These are phyloP conservation scores for Mortierella sp. DNA, from an alignment of 371 early-diverging fungal genomes.

Conservation along the genomic window DNA sequence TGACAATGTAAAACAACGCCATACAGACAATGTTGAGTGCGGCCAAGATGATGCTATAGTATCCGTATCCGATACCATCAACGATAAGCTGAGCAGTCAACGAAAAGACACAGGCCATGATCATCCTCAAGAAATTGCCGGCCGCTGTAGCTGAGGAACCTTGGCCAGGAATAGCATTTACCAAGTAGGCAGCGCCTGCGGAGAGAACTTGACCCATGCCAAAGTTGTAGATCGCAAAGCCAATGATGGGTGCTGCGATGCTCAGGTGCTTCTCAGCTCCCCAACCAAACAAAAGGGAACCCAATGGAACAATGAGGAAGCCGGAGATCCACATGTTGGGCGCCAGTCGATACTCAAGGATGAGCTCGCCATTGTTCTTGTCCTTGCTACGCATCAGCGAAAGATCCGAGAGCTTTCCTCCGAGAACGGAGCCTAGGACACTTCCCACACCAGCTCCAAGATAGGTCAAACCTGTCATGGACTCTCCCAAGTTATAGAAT, in stretches of 20 bases:
- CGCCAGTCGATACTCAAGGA: slow-evolving; percentile 67
- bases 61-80: slow-evolving; percentile 36
- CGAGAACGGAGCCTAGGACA: slow-evolving; percentile 63
- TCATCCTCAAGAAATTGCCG: slow-evolving; percentile 66
- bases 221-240: slow-evolving; percentile 68
- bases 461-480: slow-evolving; percentile 55
- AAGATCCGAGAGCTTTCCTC: slow-evolving; percentile 63
- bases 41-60: slow-evolving; percentile 38
- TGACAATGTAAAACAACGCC: slow-evolving; percentile 40
- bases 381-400: slow-evolving; percentile 57
- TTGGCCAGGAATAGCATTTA: slow-evolving; percentile 66
- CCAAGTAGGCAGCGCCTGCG: slow-evolving; percentile 62
- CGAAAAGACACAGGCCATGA: slow-evolving; percentile 64
- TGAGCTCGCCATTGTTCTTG: slow-evolving; percentile 58
- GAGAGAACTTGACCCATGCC: slow-evolving; percentile 67
- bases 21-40: slow-evolving; percentile 35
- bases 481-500: slow-evolving; percentile 27
- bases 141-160: slow-evolving; percentile 71
- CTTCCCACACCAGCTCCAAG: slow-evolving; percentile 64
- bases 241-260: slow-evolving; percentile 64
- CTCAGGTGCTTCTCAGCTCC: slow-evolving; percentile 61
- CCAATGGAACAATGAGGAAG: slow-evolving; percentile 62
- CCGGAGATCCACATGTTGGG: slow-evolving; percentile 66
- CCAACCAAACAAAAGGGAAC: slow-evolving; percentile 69
- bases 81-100: slow-evolving; percentile 52